These are phyloP conservation scores for Colletotrichum eremochloae DNA, from an alignment of 2,329 filamentous ascomycete genomes.

Conservation along the genomic window DNA sequence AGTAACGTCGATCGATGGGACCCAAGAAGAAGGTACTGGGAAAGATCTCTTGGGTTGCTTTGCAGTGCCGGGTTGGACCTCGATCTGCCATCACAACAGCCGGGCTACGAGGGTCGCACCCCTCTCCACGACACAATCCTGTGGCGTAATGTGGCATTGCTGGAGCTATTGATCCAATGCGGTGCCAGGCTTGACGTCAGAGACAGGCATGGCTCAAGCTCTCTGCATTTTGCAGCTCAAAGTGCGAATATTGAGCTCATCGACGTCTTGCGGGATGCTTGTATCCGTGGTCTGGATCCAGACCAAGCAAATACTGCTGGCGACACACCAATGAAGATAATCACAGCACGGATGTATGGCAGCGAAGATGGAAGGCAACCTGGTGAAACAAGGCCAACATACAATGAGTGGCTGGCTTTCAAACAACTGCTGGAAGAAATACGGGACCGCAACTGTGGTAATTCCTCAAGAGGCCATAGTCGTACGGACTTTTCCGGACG, in stretches of 20 bases:
- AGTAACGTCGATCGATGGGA: constrained; percentile 18
- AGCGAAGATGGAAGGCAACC: constrained; percentile 5
- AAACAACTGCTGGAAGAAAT: constrained; percentile 22
- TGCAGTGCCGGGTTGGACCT: constrained; percentile 18
- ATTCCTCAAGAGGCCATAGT: background rate
- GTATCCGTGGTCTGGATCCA: background rate
- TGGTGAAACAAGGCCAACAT: constrained; percentile 15
- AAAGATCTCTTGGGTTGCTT: constrained; percentile 18
- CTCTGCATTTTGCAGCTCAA: constrained; percentile 14
- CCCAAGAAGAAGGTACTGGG: constrained; percentile 14
- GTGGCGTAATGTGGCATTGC: constrained; percentile 16
- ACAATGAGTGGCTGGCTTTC: constrained; percentile 14
- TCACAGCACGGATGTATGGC: constrained; percentile 18
- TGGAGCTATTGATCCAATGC: constrained; percentile 18
- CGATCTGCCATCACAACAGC: constrained; percentile 12
- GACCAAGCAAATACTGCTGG: constrained; percentile 18
- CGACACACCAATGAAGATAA: constrained; percentile 26
- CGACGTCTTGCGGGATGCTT: constrained; percentile 17
- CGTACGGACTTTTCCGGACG: background rate
- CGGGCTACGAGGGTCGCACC: constrained; percentile 9
- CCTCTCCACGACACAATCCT: constrained; percentile 22
- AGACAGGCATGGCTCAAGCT: constrained; percentile 2
- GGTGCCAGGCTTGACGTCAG: constrained; percentile 10
- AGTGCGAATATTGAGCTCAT: constrained; percentile 13
- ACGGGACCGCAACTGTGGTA: background rate